Evolutionary conservation across 495 filamentous ascomycete genomes (phyloP).

Genomic region (Aspergillus nidulans): DNA sequence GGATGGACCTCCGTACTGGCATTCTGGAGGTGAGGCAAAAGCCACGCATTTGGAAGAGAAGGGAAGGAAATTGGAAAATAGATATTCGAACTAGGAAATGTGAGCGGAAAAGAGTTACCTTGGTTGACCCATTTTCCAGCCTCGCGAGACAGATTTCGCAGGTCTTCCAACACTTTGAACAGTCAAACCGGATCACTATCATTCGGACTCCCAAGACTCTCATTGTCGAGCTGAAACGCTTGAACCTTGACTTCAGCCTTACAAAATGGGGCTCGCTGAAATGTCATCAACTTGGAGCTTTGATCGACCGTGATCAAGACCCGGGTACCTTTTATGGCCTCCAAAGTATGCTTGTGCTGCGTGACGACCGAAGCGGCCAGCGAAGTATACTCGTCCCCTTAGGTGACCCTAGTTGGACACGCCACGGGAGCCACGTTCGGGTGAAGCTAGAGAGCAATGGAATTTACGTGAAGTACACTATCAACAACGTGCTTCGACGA

Average conservation of each 20-base stretch:
- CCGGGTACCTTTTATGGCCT: slow-evolving; percentile 53
- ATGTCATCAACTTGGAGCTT: slow-evolving; percentile 36
- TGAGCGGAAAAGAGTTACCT: slow-evolving; percentile 3
- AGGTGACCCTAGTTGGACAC: slow-evolving; percentile 26
- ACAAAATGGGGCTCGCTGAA: slow-evolving; percentile 16
- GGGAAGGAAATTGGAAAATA: slow-evolving; percentile 27
- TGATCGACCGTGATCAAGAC: slow-evolving; percentile 48
- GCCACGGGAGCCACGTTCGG: slow-evolving; percentile 29
- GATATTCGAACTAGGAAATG: slow-evolving; percentile 20
- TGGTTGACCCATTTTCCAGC: slow-evolving; percentile 34
- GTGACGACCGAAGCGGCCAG: slow-evolving; percentile 26
- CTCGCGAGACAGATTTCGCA: slow-evolving; percentile 23
- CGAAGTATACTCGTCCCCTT: slow-evolving; percentile 48
- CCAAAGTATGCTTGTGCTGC: slow-evolving; percentile 49
- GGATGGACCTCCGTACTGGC: slow-evolving; percentile 46
- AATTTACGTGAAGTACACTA: slow-evolving; percentile 35
- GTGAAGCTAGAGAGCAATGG: slow-evolving; percentile 35
- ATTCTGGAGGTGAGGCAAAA: slow-evolving; percentile 32
- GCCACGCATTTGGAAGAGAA: slow-evolving; percentile 34
- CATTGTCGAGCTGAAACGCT: slow-evolving; percentile 41
- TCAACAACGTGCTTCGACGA: slow-evolving; percentile 46
- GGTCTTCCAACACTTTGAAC: slow-evolving; percentile 31
- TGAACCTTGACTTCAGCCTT: slow-evolving; percentile 48
- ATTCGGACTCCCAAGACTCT: slow-evolving; percentile 27
- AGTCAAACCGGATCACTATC: slow-evolving; percentile 27